Evolutionary conservation across 768 basidiomycete species (phyloP).

Genomic region (Tricholoma flavovirens): DNA sequence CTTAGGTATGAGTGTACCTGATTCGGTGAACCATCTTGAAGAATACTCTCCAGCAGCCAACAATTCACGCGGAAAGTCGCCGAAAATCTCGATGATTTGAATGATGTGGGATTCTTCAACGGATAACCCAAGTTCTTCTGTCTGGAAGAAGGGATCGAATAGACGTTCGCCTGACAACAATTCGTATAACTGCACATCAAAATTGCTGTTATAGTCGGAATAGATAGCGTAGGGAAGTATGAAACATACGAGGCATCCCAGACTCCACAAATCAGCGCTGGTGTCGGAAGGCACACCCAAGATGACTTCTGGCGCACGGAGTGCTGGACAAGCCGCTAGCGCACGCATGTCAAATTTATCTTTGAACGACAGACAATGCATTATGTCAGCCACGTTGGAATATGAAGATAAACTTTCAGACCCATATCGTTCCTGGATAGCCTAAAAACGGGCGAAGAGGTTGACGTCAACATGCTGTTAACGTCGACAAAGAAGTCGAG

Average conservation of each 20-base stretch:
- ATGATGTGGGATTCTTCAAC: conserved; percentile 24
- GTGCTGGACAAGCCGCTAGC: neutral
- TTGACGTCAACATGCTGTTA: conserved; percentile 9
- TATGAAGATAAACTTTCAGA: neutral
- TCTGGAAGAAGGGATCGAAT: conserved; percentile 21
- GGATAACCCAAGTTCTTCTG: conserved; percentile 17
- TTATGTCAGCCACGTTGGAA: neutral
- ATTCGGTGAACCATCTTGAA: conserved; percentile 18
- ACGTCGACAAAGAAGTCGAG: conserved; percentile 7
- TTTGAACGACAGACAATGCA: neutral
- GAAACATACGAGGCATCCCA: conserved; percentile 19
- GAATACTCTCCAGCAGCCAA: conserved; percentile 12
- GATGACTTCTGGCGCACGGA: conserved; percentile 22
- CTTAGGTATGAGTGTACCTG: conserved; percentile 14
- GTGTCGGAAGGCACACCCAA: conserved; percentile 16
- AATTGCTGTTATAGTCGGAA: conserved; percentile 6
- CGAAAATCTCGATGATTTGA: conserved; percentile 22
- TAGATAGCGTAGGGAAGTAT: neutral
- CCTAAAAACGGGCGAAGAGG: conserved; percentile 5
- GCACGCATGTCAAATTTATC: conserved; percentile 1
- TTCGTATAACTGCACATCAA: conserved; percentile 21
- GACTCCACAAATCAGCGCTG: conserved; percentile 21
- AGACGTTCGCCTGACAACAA: conserved; percentile 18
- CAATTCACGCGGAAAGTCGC: conserved; percentile 16
- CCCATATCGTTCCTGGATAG: conserved; percentile 2